Percentiles rank a stretch among this genome's conserved stretches.
These are phyloP conservation scores for Colletotrichum horii DNA, from an alignment of 2,329 filamentous ascomycete genomes.

Conservation along the genomic window DNA sequence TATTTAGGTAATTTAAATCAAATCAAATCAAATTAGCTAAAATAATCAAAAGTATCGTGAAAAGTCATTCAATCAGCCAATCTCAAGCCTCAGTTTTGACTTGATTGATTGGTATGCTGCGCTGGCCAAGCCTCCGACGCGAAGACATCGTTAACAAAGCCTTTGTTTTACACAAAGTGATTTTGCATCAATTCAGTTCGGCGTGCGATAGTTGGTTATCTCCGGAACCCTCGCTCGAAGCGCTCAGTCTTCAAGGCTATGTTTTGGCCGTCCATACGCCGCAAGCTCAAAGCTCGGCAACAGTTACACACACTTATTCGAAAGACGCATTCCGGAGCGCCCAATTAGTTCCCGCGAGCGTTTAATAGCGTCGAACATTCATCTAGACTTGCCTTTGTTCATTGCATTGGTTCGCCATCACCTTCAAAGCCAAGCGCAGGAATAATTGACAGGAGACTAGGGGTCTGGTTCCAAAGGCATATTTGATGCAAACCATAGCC, in stretches of 20 bases:
- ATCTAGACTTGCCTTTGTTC: neutral
- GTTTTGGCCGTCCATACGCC: neutral
- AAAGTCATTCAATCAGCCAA: too few species aligned
- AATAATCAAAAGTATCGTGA: too few species aligned
- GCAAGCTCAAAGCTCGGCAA: neutral
- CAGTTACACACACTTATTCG: neutral
- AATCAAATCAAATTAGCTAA: too few species aligned
- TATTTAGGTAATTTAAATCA: too few species aligned
- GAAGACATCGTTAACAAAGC: fast-evolving
- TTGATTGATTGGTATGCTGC: too few species aligned
- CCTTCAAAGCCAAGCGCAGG: neutral
- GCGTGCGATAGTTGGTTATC: fast-evolving
- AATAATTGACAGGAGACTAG: neutral
- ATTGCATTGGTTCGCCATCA: neutral
- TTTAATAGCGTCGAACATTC: fast-evolving
- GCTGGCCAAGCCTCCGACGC: neutral
- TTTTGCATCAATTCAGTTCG: neutral
- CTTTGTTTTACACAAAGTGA: neutral
- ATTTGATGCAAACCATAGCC: neutral
- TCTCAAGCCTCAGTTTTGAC: too few species aligned
- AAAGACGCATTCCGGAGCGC: neutral
- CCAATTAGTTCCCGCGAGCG: neutral
- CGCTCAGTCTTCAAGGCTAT: fast-evolving
- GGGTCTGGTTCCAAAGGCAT: neutral
- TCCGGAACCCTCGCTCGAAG: neutral